Percentiles rank a stretch among this genome's conserved stretches.
Evolutionary conservation across 2,329 filamentous ascomycete species (phyloP).

Genomic region (Calonectria crousiana): DNA sequence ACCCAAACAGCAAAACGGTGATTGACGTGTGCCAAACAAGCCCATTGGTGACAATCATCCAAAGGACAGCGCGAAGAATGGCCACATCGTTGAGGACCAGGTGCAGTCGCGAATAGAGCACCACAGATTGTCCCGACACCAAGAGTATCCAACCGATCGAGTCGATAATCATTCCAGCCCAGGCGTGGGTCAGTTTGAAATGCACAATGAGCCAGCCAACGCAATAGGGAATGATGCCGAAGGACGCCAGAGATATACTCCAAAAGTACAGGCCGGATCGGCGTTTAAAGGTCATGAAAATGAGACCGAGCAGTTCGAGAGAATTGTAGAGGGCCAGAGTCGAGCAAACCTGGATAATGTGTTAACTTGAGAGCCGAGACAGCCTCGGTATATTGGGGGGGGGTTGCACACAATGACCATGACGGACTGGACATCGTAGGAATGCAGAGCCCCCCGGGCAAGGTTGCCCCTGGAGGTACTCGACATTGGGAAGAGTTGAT

Average conservation of each 20-base stretch:
- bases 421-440: background rate
- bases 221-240: constrained; percentile 51
- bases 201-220: constrained; percentile 55
- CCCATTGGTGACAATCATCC: constrained; percentile 68
- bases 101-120: constrained; percentile 72
- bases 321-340: constrained; percentile 45
- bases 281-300: constrained; percentile 48
- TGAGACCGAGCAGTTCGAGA: constrained; percentile 48
- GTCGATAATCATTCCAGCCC: constrained; percentile 32
- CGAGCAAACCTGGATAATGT: constrained; percentile 18
- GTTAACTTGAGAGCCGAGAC: background rate
- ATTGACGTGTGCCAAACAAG: constrained; percentile 66
- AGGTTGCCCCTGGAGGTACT: background rate
- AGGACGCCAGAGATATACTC: constrained; percentile 45
- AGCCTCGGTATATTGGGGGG: background rate
- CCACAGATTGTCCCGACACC: constrained; percentile 70
- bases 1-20: constrained; percentile 66
- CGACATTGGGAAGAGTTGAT: background rate
- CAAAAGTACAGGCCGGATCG: constrained; percentile 44
- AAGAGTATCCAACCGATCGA: constrained; percentile 53
- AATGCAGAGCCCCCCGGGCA: background rate
- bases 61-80: constrained; percentile 61
- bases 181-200: constrained; percentile 24
- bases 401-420: background rate
- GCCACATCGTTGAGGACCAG: constrained; percentile 64